A percentile compares a stretch with the other conserved stretches of the same genome.
Evolutionary conservation across 768 basidiomycete genomes (phyloP).

Genomic region (Amanita exitialis): DNA sequence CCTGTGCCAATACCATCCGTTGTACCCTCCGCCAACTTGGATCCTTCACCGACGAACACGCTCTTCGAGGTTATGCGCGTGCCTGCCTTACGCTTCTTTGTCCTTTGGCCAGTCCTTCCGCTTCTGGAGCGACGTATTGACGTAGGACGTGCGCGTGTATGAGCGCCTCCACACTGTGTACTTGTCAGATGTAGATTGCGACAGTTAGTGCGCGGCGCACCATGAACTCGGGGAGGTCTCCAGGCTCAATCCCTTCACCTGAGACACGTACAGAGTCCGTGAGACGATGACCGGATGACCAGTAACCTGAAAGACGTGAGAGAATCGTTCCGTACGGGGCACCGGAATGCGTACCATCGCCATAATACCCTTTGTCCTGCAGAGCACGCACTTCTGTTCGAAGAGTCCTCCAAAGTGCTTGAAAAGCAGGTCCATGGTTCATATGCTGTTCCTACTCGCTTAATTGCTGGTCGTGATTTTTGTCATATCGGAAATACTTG

Average conservation of each 20-base stretch:
- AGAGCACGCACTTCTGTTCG: constrained; percentile 55
- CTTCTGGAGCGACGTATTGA: constrained; percentile 25
- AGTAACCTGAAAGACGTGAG: constrained; percentile 44
- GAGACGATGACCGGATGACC: constrained; percentile 70
- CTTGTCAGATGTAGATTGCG: not conserved
- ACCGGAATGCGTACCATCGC: constrained; percentile 48
- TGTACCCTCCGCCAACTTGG: constrained; percentile 31
- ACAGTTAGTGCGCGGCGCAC: constrained; percentile 25
- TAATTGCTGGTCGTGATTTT: not conserved
- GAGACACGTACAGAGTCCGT: constrained; percentile 49
- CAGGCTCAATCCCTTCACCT: constrained; percentile 39
- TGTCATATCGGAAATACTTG: constrained; percentile 14
- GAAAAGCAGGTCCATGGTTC: constrained; percentile 73
- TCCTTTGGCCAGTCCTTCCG: constrained; percentile 48
- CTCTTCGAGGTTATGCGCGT: constrained; percentile 51
- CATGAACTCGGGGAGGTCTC: constrained; percentile 71
- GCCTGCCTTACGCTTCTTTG: constrained; percentile 65
- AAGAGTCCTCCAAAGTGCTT: constrained; percentile 62
- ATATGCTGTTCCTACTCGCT: constrained; percentile 42
- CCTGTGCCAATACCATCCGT: constrained; percentile 38
- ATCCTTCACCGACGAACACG: constrained; percentile 52
- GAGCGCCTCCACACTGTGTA: constrained; percentile 70
- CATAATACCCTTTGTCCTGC: constrained; percentile 72
- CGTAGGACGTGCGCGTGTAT: constrained; percentile 49
- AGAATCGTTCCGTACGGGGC: not conserved